Evolutionary conservation across 78 protist species (phyloP).

Genomic region (Salpingoeca rosetta): DNA sequence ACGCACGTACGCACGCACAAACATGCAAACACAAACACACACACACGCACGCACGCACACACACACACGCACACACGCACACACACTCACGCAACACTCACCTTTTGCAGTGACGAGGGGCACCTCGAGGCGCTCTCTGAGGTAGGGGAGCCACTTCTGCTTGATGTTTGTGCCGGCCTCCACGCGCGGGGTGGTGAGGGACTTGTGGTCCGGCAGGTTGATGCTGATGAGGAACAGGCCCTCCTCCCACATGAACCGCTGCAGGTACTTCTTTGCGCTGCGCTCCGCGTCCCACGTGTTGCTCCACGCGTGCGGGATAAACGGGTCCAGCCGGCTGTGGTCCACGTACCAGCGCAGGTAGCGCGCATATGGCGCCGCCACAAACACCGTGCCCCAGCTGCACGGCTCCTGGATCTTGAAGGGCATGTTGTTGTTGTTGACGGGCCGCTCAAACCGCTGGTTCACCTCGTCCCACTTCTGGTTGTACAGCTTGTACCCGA

Average conservation of each 20-base stretch:
- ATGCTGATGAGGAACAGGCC: neutral
- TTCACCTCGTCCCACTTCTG: neutral
- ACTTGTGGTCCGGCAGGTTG: neutral
- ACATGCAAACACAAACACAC: too few species aligned
- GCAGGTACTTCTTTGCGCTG: neutral
- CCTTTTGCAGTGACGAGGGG: neutral
- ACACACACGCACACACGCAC: too few species aligned
- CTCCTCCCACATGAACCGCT: neutral
- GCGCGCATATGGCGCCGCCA: neutral
- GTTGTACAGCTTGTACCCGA: neutral
- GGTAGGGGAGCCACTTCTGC: neutral
- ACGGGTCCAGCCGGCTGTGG: neutral
- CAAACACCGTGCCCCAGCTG: neutral
- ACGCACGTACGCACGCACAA: too few species aligned
- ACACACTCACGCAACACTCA: too few species aligned
- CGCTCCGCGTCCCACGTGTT: neutral
- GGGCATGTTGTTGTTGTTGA: neutral
- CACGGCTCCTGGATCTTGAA: neutral
- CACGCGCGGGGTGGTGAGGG: neutral
- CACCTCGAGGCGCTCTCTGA: neutral
- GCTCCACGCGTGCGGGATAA: neutral
- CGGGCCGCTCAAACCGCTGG: neutral
- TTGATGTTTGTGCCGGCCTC: neutral
- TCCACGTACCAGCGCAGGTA: neutral
- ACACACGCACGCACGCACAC: too few species aligned